These are phyloP conservation scores for slime mould (Dictyostelium discoideum) DNA, from an alignment of 78 protist genomes.

Conservation along the genomic window DNA sequence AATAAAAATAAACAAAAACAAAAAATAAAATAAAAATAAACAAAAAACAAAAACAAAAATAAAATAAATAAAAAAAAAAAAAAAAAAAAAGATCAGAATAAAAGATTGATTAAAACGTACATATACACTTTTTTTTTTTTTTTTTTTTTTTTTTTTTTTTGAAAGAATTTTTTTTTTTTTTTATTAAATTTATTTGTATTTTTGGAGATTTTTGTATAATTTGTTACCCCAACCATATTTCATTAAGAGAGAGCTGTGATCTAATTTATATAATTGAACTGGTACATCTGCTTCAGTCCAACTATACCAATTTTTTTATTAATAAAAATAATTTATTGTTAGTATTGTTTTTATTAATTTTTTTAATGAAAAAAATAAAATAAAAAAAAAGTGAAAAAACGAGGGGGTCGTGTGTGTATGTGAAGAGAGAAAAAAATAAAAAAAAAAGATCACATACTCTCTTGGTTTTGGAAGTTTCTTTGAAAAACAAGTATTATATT, in stretches of 20 bases:
- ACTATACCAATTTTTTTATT: background rate
- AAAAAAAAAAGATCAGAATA: too few relatives aligned
- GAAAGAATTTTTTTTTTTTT: too few relatives aligned
- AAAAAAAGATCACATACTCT: conserved; percentile 9
- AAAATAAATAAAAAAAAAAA: too few relatives aligned
- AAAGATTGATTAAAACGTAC: too few relatives aligned
- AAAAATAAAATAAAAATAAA: too few relatives aligned
- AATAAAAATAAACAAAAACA: too few relatives aligned
- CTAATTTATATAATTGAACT: conserved; percentile 50
- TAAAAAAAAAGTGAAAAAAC: background rate
- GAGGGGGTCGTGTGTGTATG: too few relatives aligned
- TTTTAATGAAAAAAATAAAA: background rate
- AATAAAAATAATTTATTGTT: background rate
- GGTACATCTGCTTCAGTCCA: conserved; percentile 62
- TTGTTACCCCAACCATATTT: conserved; percentile 74
- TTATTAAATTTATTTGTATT: background rate
- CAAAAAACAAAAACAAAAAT: too few relatives aligned
- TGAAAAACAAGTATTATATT: conserved; percentile 55
- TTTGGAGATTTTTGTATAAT: conserved; percentile 51
- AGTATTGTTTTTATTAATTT: background rate
- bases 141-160: background rate
- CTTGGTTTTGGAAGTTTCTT: conserved; percentile 68
- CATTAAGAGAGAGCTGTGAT: conserved; percentile 42
- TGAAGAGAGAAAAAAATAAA: too few relatives aligned
- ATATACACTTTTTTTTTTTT: too few relatives aligned